Evolutionary conservation across 257 asterid species (phyloP), one percentile per base, ranked within the genome.

Genomic region (Salvia splendens): DNA sequence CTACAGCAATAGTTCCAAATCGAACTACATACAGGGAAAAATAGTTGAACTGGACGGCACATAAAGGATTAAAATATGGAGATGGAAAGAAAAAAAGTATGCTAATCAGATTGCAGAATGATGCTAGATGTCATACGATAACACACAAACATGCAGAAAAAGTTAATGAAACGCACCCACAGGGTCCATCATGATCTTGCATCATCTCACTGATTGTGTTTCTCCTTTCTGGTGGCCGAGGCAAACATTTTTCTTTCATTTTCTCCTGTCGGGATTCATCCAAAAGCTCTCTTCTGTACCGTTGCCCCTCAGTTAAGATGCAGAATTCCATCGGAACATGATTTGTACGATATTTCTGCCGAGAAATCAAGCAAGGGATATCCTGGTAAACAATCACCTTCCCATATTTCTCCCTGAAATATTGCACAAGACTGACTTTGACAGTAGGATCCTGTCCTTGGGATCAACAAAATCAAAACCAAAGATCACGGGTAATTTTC

Each of bases 321-420:
- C 96, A 89, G 30, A 83, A 79, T 75, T 89, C 95, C 84, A 89
- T 76, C 0, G 96, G 95, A 20, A 87, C 87, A 69, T 79, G 74
- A 73, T 82, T 86, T 24, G 48, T 69, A 71, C 77, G 69, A 65
- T 56, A 38, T 67, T 74, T 62, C 75, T 83, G 28, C 92, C 87
- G 60, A 87, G 65, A 65, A 65, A 82, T 77, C 76, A 87, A 79
- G 64, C 89, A 85, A 62, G 95, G 95, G 4, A 85, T 77, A 64
- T 73, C 75, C 61, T 52, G 71, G 71, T 80, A 49, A 48, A 28
- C 51, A 68, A 86, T 83, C 36, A 72, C 73, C 61, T 69, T 73
- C 3, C 75, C 77, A 74, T 85, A 86, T 75, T 78, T 86, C 40
- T 83, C 81, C 82, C 67, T 15, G 65, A 89, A 86, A 71, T 85